Base-by-base conservation (phyloP, 169 alveolate genomes). In the Cryptosporidium andersoni region DNA sequence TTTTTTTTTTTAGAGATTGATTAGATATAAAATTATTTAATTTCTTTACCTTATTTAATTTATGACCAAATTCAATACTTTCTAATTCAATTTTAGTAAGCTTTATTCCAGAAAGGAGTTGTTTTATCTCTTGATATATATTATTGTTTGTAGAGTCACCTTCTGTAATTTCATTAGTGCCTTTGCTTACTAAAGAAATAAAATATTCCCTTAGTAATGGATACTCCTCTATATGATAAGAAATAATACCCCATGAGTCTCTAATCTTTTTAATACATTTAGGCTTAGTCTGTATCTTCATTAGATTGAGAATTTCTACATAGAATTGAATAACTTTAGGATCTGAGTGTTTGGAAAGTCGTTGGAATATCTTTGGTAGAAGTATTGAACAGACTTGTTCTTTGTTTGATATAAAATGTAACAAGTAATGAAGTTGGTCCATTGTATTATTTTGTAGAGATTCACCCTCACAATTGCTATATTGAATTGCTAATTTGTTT, bases 211-310 rank as follows among this genome's bases (percentile, higher is more conserved):
- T 67, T 52, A 67, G 14, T 14, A 56, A 39, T 39, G 51, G 58
- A 67, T 53, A 67, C 55, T 67, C 82, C 45, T 67, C 53, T 16
- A 67, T 67, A 56, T 67, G 82, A 48, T 14, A 52, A 4, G 49
- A 39, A 8, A 67, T 56, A 9, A 67, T 53, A 37, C 55, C 39
- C 48, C 51, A 37, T 34, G 51, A 53, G 12, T 67, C 82, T 25
- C 40, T 42, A 36, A 67, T 39, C 40, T 55, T 67, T 40, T 40
- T 67, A 14, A 67, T 53, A 53, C 82, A 53, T 39, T 53, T 67
- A 34, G 66, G 5, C 25, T 67, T 67, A 7, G 66, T 34, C 42
- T 53, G 39, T 37, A 67, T n/a, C 51, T 67, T 67, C 7, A 67
- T 39, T n/a, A 55, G 55, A 14, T 67, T 66, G 14, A 67, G 39